phyloP scores from a whole-genome alignment of 192 early-diverging fungal species.

The Coemansia umbellata region DNA sequence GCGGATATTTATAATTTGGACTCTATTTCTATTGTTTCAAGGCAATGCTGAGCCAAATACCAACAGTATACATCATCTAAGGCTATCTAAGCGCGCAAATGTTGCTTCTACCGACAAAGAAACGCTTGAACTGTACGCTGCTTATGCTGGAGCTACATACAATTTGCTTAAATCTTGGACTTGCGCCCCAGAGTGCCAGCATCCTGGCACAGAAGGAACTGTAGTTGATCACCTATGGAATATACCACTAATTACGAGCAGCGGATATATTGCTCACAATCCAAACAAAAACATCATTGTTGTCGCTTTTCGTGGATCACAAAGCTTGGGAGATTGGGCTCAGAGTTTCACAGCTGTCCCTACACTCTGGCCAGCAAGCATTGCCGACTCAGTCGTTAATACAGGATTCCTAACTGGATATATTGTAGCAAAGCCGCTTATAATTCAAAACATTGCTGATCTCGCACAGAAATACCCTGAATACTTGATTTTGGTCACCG shows the following conservation, averaged over 20 bases:
- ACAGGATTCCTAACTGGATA: slow-evolving; percentile 33
- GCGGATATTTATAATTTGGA: too few species aligned
- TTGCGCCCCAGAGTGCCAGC: slow-evolving; percentile 21
- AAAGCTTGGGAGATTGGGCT: slow-evolving; percentile 9
- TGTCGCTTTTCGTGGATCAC: slow-evolving; percentile 25
- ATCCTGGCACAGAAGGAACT: slow-evolving; percentile 18
- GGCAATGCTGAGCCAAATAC: too few species aligned
- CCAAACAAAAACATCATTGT: slow-evolving; percentile 8
- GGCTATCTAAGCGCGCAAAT: too few species aligned
- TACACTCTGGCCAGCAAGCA: slow-evolving; percentile 3
- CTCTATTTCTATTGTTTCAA: too few species aligned
- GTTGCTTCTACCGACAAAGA: too few species aligned
- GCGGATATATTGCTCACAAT: slow-evolving; percentile 31
- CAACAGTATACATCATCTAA: too few species aligned
- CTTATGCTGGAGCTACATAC: slow-evolving; percentile 36
- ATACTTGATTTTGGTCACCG: slow-evolving; percentile 23
- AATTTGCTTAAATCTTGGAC: slow-evolving; percentile 6
- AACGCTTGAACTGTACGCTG: slow-evolving; percentile 20
- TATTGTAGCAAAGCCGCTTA: slow-evolving; percentile 1
- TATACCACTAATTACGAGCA: slow-evolving; percentile 3
- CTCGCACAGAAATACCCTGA: slow-evolving; percentile 23
- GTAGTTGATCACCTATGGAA: slow-evolving; percentile 22
- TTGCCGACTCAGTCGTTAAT: slow-evolving; percentile 16
- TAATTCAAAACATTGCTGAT: background rate
- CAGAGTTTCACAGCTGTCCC: slow-evolving; percentile 3